Evolutionary conservation across 805 yeast genomes (phyloP), one percentile per base, ranked within the genome.

Genomic region (Candida germanica): DNA sequence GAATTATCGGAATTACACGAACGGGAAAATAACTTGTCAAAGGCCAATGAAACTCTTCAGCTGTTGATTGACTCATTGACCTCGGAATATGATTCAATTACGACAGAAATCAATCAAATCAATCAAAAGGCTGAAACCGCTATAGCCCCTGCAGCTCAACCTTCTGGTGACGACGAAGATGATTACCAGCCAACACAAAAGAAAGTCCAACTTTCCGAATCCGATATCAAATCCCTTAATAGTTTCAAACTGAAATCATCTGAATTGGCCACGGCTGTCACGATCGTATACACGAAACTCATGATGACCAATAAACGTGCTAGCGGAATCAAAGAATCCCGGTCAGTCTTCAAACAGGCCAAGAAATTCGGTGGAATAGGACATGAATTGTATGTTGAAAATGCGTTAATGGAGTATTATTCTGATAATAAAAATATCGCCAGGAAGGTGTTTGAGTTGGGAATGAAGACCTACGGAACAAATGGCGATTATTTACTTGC

Each of bases 391-490:
- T 91, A 75, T 58, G 80, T 81, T 14, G 91, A 86, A 40, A 83
- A 84, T 50, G 96, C 97, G 0, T 66, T 77, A 53, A 69, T 88
- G 66, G 98, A 91, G 53, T 80, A 75, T 48, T 78, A 77, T 47
- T 70, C 81, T 40, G 80, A 76, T 41, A 83, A 80, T 42, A 62
- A 72, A 16, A 80, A 77, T 36, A 78, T 85, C 29, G 89, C 96
- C 0, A 65, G 73, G 34, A 81, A 81, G 52, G 79, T 89, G 13
- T 82, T 87, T 55, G 94, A 85, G 43, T 58, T 86, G 29, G 97
- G 94, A 6, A 64, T 86, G 64, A 85, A 79, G 53, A 53, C 62
- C 29, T 76, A 66, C 24, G 59, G 69, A 10, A 73, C 60, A 11
- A 66, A 79, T 43, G 82, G 83, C 4, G 75, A 70, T 16, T 89